Evolutionary conservation across 73 alveolate species (phyloP), one percentile per base, ranked within the genome.

Genomic region (Symbiodinium pilosum): DNA sequence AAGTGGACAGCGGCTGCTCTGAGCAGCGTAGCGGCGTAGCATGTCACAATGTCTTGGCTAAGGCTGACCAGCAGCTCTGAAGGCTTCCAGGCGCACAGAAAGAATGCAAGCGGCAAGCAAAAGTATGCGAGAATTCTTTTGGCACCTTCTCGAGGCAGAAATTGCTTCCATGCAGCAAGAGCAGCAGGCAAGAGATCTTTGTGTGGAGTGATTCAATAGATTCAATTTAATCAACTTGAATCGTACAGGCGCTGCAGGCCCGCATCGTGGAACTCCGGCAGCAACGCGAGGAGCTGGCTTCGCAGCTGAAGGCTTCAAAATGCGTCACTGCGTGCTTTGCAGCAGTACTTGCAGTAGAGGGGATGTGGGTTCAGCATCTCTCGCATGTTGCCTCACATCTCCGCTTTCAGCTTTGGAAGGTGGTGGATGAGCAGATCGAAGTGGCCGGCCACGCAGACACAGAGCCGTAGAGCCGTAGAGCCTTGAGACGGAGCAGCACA

Each of bases 91-190:
- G 96, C 87, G 44, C 69, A 8, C 12, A 38, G 43, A 26, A 1
- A 30, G 7, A n/a, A 1, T 20, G 47, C 4, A 39, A 24, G 54
- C 51, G 34, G 41, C 41, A 30, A 5, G 84, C 28, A n/a, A 1
- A 4, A 14, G 83, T 1, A 4, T 20, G 39, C 68, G 68, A 16
- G 68, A 1, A 24, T 51, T 16, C 68, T 24, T 54, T 4, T 4
- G 18, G n/a, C 73, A 30, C 85, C 44, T 73, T 32, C 21, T 32
- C 42, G 16, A 91, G 96, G 96, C 83, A 4, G 96, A 91, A 75
- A 91, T 91, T 9, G 96, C 42, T 36, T 91, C 96, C 96, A 91
- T 91, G 96, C 87, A 91, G 75, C 96, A 91, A 36, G 96, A 91
- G 87, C 96, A 91, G 75, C 96, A 91, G 96, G 96, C 81, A 38